These are phyloP conservation scores for Rhipidocladum racemiflorum DNA, from an alignment of 176 grass and related monocot genomes.

Conservation along the genomic window DNA sequence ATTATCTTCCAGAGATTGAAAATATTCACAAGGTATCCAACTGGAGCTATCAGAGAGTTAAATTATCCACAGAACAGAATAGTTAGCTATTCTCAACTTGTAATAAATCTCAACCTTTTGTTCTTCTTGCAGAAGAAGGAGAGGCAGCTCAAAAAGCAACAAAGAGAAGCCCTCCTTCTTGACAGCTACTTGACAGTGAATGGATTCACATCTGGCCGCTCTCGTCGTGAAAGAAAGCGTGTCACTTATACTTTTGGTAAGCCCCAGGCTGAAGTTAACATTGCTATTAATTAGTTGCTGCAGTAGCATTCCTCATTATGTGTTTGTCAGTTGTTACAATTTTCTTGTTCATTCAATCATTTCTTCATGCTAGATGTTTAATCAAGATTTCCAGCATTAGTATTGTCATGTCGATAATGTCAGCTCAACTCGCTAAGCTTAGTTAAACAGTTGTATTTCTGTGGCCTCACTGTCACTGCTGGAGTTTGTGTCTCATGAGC, in stretches of 20 bases:
- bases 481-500: no score
- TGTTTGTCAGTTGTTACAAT: background rate
- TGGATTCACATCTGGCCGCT: slow-evolving; percentile 78
- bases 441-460: slow-evolving; percentile 7
- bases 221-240: slow-evolving; percentile 81
- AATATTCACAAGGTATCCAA: slow-evolving; percentile 81
- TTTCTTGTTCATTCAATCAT: slow-evolving; percentile 12
- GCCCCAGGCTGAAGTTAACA: background rate
- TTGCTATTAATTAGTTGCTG: slow-evolving; percentile 17
- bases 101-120: background rate
- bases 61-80: slow-evolving; percentile 9
- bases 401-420: slow-evolving; percentile 6
- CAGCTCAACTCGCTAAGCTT: slow-evolving; percentile 1
- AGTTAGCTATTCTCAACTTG: background rate
- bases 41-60: slow-evolving; percentile 36
- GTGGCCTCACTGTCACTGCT: background rate
- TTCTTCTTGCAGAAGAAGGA: slow-evolving; percentile 76
- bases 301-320: background rate
- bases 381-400: slow-evolving; percentile 6
- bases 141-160: slow-evolving; percentile 87
- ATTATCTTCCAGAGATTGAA: slow-evolving; percentile 93
- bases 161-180: slow-evolving; percentile 91
- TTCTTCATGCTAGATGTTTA: slow-evolving; percentile 5
- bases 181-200: slow-evolving; percentile 70
- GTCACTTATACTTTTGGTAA: slow-evolving; percentile 98